phyloP scores from a whole-genome alignment of 2,329 filamentous ascomycete genomes.

The Ramularia collo-cygni region DNA sequence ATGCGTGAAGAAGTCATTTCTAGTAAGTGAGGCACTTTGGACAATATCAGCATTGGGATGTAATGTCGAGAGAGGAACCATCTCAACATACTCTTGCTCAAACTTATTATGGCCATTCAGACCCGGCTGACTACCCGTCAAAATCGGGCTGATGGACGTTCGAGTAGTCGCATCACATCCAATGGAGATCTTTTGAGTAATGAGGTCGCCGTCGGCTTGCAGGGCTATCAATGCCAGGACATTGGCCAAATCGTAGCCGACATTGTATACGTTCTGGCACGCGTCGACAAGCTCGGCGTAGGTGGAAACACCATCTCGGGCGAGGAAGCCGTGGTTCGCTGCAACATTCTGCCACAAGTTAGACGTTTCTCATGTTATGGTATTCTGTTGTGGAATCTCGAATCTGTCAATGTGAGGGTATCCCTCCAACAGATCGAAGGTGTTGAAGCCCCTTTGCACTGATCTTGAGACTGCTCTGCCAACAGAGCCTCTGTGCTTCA shows the following conservation, averaged over 20 bases:
- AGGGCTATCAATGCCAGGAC: slow-evolving; percentile 37
- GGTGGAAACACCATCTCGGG: slow-evolving; percentile 37
- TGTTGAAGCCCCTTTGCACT: too few species aligned
- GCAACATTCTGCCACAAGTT: too few species aligned
- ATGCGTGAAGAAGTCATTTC: slow-evolving; percentile 36
- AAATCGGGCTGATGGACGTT: slow-evolving; percentile 29
- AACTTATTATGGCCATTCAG: slow-evolving; percentile 42
- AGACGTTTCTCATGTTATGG: too few species aligned
- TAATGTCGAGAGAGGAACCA: background rate
- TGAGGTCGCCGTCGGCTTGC: slow-evolving; percentile 35
- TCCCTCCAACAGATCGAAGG: too few species aligned
- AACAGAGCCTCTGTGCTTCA: too few species aligned
- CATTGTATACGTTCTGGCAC: slow-evolving; percentile 41
- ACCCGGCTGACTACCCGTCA: slow-evolving; percentile 35
- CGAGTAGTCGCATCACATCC: slow-evolving; percentile 40
- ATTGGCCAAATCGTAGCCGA: slow-evolving; percentile 38
- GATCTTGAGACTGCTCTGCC: too few species aligned
- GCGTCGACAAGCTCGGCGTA: slow-evolving; percentile 37
- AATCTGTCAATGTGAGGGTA: too few species aligned
- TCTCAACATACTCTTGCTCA: slow-evolving; percentile 26
- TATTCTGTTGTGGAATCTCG: too few species aligned
- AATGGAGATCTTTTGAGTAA: slow-evolving; percentile 38
- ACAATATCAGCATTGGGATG: background rate
- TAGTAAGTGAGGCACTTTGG: slow-evolving; percentile 32
- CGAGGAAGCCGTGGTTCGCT: slow-evolving; percentile 40